Base-by-base conservation (phyloP, 805 yeast species). In the Saturnispora galanensis region DNA sequence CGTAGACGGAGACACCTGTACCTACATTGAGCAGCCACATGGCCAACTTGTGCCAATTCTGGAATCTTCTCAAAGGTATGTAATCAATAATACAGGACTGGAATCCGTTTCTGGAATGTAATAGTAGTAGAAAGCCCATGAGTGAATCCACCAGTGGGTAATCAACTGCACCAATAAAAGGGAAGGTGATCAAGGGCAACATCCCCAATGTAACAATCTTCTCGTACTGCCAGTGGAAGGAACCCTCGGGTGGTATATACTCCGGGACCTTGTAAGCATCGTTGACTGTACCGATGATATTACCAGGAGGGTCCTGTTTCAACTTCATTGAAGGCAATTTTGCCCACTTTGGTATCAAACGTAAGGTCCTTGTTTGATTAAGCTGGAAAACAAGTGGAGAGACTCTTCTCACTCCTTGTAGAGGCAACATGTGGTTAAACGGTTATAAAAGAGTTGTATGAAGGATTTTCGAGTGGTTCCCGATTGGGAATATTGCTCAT, bases 171-270 rank as follows among this genome's bases (percentile, higher is more conserved):
- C 82, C 72, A 33, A 82, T 74, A 52, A 88, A 75, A 17, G 97
- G 96, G 17, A 80, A 67, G 34, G 81, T 73, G 28, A 79, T 71
- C 49, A 90, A 67, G 30, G 98, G 98, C 18, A 87, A 73, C 61
- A 89, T 68, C 10, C 81, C 77, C 13, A 81, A 62, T 3, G 94
- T 72, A 31, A 87, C 66, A 4, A 76, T 56, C 54, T 85, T 77
- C 70, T 90, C 98, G 55, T 81, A 79, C n/a, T 84, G 69, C 98
- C 98, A 90, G 69, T 89, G 97, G 62, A 77, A 74, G 18, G 94
- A 84, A 39, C 97, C 97, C 57, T 87, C 89, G 41, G 70, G 58
- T 52, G 71, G 76, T 56, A 75, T 70, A 5, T 79, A 61, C 35
- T 70, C 63, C 34, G 97, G 97, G 12, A 77, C 67, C 31, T 68